Base-by-base conservation (phyloP, 1,139 yeast species). In the Candida sp. region DNA sequence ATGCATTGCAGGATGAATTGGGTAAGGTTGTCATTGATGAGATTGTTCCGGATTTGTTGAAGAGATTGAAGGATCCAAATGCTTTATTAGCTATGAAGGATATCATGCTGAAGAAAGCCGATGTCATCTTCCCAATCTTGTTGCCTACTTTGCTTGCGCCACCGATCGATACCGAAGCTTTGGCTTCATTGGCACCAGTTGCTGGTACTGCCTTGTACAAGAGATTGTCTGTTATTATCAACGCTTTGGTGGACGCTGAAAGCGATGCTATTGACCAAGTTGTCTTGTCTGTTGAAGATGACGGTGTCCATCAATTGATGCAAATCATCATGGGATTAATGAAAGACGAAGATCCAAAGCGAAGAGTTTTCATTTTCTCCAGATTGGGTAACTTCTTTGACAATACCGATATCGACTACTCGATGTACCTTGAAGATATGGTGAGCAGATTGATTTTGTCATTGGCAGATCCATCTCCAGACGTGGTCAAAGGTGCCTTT, bases 41-140 rank as follows among this genome's bases (percentile, higher is more conserved):
- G 60, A 83, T 96, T 55, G 78, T 96, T 61, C 99, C 99, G 25
- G 85, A 86, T 61, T 80, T 96, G 67, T 80, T 94, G 66, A 80
- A 78, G 55, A 78, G 86, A 80, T 76, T 93, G 62, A 88, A 88
- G 57, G 72, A 80, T 11, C 90, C 84, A 45, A 84, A 93, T 1
- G 97, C 99, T 0, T 80, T 94, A 58, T 78, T 87, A 51, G 99
- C 99, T 3, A 78, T 96, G 59, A 87, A 89, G 70, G 98, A 92
- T 66, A 88, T 94, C 61, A 91, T 96, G 96, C 84, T 96, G 5
- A 86, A 93, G 9, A 90, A 91, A 67, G 83, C 98, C 5, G 96
- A 91, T 55, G 86, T 90, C 2, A 90, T 94, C 54, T 92, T 96
- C 93, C 98, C 99, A 50, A 88, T 91, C 49, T 81, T 94, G 66